Conservation (phyloP, 2,329 filamentous ascomycete species). For the Sporothrix luriei region DNA sequence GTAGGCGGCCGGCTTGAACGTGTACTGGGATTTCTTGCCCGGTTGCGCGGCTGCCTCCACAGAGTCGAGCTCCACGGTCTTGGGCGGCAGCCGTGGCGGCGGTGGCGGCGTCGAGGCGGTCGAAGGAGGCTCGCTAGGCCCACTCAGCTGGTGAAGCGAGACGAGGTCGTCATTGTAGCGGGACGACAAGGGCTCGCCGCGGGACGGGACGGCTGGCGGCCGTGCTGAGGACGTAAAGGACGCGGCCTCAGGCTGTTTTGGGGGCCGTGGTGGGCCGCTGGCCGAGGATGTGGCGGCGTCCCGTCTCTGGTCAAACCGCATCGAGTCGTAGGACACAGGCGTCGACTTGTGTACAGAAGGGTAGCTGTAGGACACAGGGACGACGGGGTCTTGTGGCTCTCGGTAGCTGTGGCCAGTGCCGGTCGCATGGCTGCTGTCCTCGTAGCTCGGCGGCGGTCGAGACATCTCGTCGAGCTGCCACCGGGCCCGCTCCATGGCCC, state of each 20-base stretch:
- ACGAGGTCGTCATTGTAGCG: conserved; percentile 22
- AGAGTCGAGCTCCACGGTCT: conserved; percentile 21
- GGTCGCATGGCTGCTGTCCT: conserved; percentile 35
- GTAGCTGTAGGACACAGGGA: conserved; percentile 52
- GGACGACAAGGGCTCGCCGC: conserved; percentile 3
- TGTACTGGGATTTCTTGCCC: conserved; percentile 60
- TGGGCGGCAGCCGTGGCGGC: conserved; percentile 39
- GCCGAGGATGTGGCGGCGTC: conserved; percentile 34
- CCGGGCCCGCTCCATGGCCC: conserved; percentile 58
- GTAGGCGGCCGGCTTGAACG: conserved; percentile 81
- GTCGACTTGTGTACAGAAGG: conserved; percentile 58
- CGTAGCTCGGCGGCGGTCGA: conserved; percentile 38
- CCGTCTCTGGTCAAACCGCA: conserved; percentile 40
- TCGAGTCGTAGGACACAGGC: conserved; percentile 51
- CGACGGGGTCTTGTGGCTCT: background rate
- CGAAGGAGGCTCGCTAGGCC: conserved; percentile 24
- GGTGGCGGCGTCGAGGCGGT: conserved; percentile 27
- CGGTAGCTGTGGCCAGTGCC: background rate
- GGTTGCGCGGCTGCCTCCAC: conserved; percentile 3
- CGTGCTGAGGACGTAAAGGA: background rate
- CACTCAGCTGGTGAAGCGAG: conserved; percentile 16
- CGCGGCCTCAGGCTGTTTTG: conserved; percentile 41
- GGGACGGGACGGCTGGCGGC: conserved; percentile 23
- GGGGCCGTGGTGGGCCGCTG: conserved; percentile 43
- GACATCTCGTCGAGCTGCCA: conserved; percentile 47